Evolutionary conservation across 2,329 filamentous ascomycete genomes (phyloP).

Genomic region (Xylaria sp.): DNA sequence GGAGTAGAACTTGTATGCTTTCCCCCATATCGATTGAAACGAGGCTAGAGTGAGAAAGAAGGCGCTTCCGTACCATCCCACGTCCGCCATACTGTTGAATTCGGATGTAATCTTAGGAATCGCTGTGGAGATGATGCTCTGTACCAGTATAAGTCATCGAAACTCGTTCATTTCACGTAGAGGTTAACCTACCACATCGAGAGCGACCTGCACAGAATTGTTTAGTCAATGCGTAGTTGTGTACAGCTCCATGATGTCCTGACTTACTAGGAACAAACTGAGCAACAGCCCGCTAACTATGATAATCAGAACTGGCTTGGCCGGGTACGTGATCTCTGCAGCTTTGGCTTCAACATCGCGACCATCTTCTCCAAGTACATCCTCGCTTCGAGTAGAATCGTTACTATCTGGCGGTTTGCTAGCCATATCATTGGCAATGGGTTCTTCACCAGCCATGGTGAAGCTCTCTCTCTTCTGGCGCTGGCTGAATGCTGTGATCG

Average conservation of each 20-base stretch:
- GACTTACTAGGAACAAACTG: not conserved
- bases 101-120: conserved; percentile 67
- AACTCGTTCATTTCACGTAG: not conserved
- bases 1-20: conserved; percentile 58
- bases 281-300: not conserved
- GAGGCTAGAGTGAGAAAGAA: conserved; percentile 62
- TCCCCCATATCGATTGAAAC: conserved; percentile 61
- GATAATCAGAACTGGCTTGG: not conserved
- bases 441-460: not conserved
- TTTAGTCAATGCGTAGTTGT: not conserved
- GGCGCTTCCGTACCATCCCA: conserved; percentile 69
- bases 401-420: not conserved
- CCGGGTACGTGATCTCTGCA: not conserved
- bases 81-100: conserved; percentile 62
- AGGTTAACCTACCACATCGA: not conserved
- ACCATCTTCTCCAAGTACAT: not conserved
- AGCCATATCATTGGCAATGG: not conserved
- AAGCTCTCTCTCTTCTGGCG: not conserved
- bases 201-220: not conserved
- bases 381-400: not conserved
- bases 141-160: not conserved
- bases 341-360: not conserved
- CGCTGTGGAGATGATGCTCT: conserved; percentile 68
- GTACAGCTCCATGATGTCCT: not conserved
- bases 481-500: not conserved